Conservation (phyloP, 345 rosid species). For the Sisymbrium altissimum region DNA sequence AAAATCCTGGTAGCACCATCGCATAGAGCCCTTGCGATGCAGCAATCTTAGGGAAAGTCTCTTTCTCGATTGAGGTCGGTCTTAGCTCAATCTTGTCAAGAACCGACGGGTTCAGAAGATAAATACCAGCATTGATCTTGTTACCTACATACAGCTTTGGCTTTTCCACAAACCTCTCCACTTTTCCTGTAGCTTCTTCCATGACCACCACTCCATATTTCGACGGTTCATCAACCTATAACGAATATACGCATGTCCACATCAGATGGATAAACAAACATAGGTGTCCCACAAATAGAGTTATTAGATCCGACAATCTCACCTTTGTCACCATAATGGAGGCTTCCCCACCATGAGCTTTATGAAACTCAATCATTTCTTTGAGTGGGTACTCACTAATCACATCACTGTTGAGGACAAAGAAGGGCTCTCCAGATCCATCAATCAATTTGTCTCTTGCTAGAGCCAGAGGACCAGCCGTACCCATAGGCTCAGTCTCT, state of each 20-base stretch:
- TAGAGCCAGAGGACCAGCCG: slow-evolving; percentile 98
- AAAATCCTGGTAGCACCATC: slow-evolving; percentile 95
- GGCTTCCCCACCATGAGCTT: slow-evolving; percentile 93
- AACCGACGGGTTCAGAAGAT: slow-evolving; percentile 85
- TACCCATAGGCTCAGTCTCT: slow-evolving; percentile 98
- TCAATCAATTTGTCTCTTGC: slow-evolving; percentile 90
- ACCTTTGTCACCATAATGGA: slow-evolving; percentile 99
- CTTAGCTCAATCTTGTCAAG: slow-evolving; percentile 84
- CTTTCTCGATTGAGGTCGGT: slow-evolving; percentile 96
- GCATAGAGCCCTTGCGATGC: slow-evolving; percentile 71
- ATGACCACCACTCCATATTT: slow-evolving; percentile 96
- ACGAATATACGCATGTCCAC: background rate
- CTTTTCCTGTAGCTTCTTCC: slow-evolving; percentile 82
- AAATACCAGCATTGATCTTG: slow-evolving; percentile 97
- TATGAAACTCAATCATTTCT: slow-evolving; percentile 85
- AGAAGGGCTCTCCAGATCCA: slow-evolving; percentile 83
- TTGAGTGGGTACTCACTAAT: slow-evolving; percentile 90
- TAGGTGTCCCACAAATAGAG: background rate
- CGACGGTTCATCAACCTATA: slow-evolving; percentile 95
- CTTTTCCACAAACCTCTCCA: slow-evolving; percentile 90
- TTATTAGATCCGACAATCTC: background rate
- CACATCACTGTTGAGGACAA: slow-evolving; percentile 99
- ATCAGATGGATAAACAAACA: background rate
- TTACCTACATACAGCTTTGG: slow-evolving; percentile 91
- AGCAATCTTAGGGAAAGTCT: slow-evolving; percentile 95